Evolutionary conservation across 352 stramenopile genomes (phyloP), one percentile per base, ranked within the genome.

Genomic region (Phytophthora pistaciae): DNA sequence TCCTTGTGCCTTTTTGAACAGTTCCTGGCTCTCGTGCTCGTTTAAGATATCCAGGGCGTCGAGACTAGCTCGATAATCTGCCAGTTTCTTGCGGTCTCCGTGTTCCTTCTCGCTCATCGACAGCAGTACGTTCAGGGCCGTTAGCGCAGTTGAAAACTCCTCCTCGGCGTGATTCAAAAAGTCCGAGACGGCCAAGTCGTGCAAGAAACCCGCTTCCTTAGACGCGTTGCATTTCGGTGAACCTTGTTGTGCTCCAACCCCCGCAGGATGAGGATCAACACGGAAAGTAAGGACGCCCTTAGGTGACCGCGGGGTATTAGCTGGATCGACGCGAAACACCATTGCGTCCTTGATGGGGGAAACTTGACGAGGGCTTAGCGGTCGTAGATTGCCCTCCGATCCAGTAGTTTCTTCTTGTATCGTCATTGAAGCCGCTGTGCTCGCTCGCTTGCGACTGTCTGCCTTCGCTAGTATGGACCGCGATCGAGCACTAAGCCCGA

Each of bases 161-260:
- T 96, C 89, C 52, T 91, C 75, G 8, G 87, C 83, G 53, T 94
- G 84, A 20, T 64, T 91, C 7, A 93, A 55, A 44, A 96, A 96
- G 33, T 96, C 80, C 0, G 71, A 77, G 16, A 95, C 83, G 0
- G 84, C 85, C 10, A 96, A 62, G 2, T 84, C 76, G 21, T 89
- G 82, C 25, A 96, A 68, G 25, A 96, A 96, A 4, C 50, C 68
- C 57, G 67, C 77, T 64, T 91, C 84, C 27, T 87, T 91, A 0
- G 46, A 58, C 20, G 20, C 42, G 13, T 9, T 64, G 38, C 21
- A 5, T 21, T 66, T 59, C 58, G 56, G 33, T 27, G 60, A 33
- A n/a, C 38, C 27, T 18, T 46, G 20, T 20, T 50, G 21, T 40
- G 6, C 36, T 23, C 27, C 16, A 23, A 63, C 4, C 18, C 42